These are phyloP conservation scores for Fusarium heterosporum DNA, from an alignment of 2,329 filamentous ascomycete species.

Conservation along the genomic window DNA sequence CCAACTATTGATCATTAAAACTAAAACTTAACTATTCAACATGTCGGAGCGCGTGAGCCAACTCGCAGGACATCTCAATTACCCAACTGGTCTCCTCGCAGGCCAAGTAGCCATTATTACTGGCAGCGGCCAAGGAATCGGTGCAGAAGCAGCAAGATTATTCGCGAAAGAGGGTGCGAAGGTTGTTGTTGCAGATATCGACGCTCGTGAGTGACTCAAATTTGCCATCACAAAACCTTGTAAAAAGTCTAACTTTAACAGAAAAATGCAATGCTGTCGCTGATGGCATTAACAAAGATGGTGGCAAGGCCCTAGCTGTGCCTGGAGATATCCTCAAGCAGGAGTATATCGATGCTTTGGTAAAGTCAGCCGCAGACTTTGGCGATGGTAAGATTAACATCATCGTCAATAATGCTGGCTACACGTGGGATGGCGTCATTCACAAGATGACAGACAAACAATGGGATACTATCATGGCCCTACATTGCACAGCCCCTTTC, in stretches of 20 bases:
- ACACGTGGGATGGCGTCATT: constrained; percentile 93
- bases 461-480: constrained; percentile 87
- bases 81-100: constrained; percentile 80
- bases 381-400: constrained; percentile 90
- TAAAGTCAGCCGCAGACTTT: constrained; percentile 81
- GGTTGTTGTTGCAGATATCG: constrained; percentile 86
- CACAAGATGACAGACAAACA: constrained; percentile 94
- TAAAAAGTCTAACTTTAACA: constrained; percentile 48
- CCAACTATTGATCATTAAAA: neutral
- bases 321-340: constrained; percentile 81
- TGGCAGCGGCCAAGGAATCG: constrained; percentile 87
- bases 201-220: constrained; percentile 65
- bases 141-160: constrained; percentile 82
- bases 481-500: constrained; percentile 89
- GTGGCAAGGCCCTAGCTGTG: constrained; percentile 77
- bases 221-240: neutral
- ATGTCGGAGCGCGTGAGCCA: constrained; percentile 72
- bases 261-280: constrained; percentile 77
- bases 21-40: constrained; percentile 48
- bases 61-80: constrained; percentile 83
- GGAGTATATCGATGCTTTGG: constrained; percentile 76
- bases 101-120: constrained; percentile 91
- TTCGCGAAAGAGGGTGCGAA: constrained; percentile 91
- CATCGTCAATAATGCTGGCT: constrained; percentile 91
- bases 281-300: constrained; percentile 73